Conservation (phyloP, 2,329 filamentous ascomycete species). For the Beauveria australis region DNA sequence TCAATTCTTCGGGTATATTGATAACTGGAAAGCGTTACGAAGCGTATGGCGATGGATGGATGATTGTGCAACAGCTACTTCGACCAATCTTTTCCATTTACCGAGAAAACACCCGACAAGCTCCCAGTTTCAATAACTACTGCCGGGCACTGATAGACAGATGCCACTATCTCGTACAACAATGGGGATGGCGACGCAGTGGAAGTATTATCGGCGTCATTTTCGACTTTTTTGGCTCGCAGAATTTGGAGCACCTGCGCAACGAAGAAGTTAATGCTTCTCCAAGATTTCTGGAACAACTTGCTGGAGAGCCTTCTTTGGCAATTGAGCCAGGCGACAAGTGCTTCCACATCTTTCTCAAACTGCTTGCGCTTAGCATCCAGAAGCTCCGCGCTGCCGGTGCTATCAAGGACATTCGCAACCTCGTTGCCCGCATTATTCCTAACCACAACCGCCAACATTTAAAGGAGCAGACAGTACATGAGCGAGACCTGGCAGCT, state of each 20-base stretch:
- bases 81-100: conserved; percentile 52
- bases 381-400: conserved; percentile 39
- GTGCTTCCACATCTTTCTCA: conserved; percentile 61
- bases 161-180: conserved; percentile 53
- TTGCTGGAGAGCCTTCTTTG: conserved; percentile 39
- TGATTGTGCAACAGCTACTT: conserved; percentile 47
- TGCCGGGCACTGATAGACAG: conserved; percentile 50
- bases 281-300: conserved; percentile 51
- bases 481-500: conserved; percentile 53
- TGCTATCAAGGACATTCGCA: conserved; percentile 49
- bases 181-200: conserved; percentile 58
- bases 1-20: conserved; percentile 46
- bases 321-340: conserved; percentile 45
- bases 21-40: conserved; percentile 25
- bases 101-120: conserved; percentile 43
- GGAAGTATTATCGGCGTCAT: conserved; percentile 50
- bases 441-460: conserved; percentile 60
- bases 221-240: conserved; percentile 60
- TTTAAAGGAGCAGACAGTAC: conserved; percentile 52
- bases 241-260: conserved; percentile 52
- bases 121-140: conserved; percentile 58
- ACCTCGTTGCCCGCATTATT: conserved; percentile 52
- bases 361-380: conserved; percentile 52
- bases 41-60: conserved; percentile 46
- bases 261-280: conserved; percentile 57